These are phyloP conservation scores for Immersiporthe knoxdaviesiana DNA, from an alignment of 2,329 filamentous ascomycete species.

Conservation along the genomic window DNA sequence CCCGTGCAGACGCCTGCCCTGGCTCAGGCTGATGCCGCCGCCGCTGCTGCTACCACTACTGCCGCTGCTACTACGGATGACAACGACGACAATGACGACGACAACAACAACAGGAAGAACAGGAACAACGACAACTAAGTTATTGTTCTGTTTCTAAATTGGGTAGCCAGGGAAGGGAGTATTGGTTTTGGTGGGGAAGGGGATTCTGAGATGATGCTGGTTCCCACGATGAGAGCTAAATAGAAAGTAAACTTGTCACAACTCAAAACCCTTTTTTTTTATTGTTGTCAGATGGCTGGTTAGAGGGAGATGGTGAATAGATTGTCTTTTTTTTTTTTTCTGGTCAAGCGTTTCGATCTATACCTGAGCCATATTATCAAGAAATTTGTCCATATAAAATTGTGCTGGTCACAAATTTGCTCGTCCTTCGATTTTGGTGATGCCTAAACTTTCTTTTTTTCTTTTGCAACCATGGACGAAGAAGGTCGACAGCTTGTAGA, in stretches of 20 bases:
- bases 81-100: neutral
- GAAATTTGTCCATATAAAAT: neutral
- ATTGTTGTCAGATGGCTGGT: neutral
- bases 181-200: too few relatives aligned
- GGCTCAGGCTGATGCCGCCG: conserved; percentile 1
- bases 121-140: conserved; percentile 2
- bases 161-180: too few relatives aligned
- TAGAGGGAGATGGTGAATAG: neutral
- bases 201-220: too few relatives aligned
- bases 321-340: neutral
- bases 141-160: too few relatives aligned
- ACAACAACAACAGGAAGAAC: conserved; percentile 7
- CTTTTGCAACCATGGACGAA: neutral
- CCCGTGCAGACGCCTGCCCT: conserved; percentile 25
- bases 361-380: conserved; percentile 3
- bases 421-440: neutral
- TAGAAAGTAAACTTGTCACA: conserved; percentile 6
- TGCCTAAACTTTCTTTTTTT: neutral
- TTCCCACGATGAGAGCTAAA: neutral
- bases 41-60: neutral
- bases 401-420: neutral
- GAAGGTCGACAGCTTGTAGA: neutral
- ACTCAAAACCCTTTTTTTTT: neutral
- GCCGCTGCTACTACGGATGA: neutral
- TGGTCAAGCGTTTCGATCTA: neutral